Percentiles rank a stretch among this genome's conserved stretches.
These are phyloP conservation scores for Kwoniella dejecticola DNA, from an alignment of 768 basidiomycete species.

Conservation along the genomic window DNA sequence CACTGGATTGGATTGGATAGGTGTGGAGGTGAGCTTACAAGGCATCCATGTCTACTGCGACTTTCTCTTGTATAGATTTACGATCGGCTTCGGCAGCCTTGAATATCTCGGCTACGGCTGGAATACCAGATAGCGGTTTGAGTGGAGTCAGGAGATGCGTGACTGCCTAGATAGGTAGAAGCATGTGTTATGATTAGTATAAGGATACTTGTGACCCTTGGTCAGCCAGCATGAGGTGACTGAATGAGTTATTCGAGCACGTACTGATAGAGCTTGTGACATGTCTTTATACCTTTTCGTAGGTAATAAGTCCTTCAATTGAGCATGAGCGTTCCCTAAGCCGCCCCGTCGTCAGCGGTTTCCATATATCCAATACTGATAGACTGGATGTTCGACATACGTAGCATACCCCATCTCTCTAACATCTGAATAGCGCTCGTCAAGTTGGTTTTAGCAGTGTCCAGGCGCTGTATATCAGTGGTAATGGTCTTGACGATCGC, in stretches of 20 bases:
- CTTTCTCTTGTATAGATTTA: conserved; percentile 72
- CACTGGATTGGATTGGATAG: neutral
- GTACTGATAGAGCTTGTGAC: conserved; percentile 74
- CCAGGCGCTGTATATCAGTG: conserved; percentile 91
- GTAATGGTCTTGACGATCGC: conserved; percentile 94
- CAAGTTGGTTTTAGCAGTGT: conserved; percentile 90
- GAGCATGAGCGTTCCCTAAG: conserved; percentile 73
- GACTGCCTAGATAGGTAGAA: conserved; percentile 65
- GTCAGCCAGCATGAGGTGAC: too few species aligned
- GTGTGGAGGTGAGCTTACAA: too few species aligned
- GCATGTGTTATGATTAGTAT: too few species aligned
- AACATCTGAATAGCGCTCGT: conserved; percentile 84
- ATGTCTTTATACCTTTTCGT: conserved; percentile 81
- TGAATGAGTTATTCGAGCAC: conserved; percentile 46
- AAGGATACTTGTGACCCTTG: too few species aligned
- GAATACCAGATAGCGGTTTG: conserved; percentile 74
- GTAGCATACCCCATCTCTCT: conserved; percentile 89
- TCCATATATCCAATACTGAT: neutral
- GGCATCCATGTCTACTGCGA: conserved; percentile 87
- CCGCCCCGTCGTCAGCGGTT: neutral
- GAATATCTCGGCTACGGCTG: conserved; percentile 74
- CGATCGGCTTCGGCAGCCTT: conserved; percentile 79
- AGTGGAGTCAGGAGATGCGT: conserved; percentile 81
- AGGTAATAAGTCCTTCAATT: conserved; percentile 74
- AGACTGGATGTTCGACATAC: conserved; percentile 59